phyloP scores from a whole-genome alignment of 106 monocot species.

The Apostasia shenzhenica region DNA sequence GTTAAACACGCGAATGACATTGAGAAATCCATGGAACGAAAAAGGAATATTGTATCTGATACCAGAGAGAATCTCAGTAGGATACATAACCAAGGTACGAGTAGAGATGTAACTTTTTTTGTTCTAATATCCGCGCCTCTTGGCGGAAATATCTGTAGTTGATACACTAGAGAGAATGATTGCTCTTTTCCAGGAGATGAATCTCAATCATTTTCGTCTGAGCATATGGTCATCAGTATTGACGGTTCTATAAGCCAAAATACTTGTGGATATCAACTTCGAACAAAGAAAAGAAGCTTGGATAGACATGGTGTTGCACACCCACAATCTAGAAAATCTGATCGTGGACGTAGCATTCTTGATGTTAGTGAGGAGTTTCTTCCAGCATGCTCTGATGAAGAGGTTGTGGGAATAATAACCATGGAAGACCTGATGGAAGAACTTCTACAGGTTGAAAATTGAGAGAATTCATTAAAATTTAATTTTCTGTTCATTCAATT shows the following conservation, averaged over 20 bases:
- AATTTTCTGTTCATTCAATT: background rate
- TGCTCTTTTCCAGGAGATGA: slow-evolving; percentile 41
- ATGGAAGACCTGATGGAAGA: slow-evolving; percentile 99
- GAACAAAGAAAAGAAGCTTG: slow-evolving; percentile 28
- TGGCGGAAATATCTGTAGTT: background rate
- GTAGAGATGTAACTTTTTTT: background rate
- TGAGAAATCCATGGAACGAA: slow-evolving; percentile 19
- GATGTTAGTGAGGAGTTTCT: slow-evolving; percentile 69
- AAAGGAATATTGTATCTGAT: slow-evolving; percentile 22
- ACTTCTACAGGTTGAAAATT: slow-evolving; percentile 76
- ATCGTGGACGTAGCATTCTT: slow-evolving; percentile 74
- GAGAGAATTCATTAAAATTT: background rate
- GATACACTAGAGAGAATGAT: slow-evolving; percentile 1
- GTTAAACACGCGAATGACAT: slow-evolving; percentile 45
- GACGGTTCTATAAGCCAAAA: slow-evolving; percentile 24
- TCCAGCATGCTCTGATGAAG: slow-evolving; percentile 79
- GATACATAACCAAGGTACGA: background rate
- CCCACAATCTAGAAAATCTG: slow-evolving; percentile 52
- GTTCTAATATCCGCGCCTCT: background rate
- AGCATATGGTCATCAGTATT: slow-evolving; percentile 25
- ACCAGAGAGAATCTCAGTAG: slow-evolving; percentile 10
- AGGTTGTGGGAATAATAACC: slow-evolving; percentile 96
- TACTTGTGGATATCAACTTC: slow-evolving; percentile 30
- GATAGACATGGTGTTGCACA: slow-evolving; percentile 46
- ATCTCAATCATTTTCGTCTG: slow-evolving; percentile 26